A percentile compares a stretch with the other conserved stretches of the same genome.
Evolutionary conservation across 1,139 yeast genomes (phyloP).

Genomic region (Lodderomyces jiufengensis): DNA sequence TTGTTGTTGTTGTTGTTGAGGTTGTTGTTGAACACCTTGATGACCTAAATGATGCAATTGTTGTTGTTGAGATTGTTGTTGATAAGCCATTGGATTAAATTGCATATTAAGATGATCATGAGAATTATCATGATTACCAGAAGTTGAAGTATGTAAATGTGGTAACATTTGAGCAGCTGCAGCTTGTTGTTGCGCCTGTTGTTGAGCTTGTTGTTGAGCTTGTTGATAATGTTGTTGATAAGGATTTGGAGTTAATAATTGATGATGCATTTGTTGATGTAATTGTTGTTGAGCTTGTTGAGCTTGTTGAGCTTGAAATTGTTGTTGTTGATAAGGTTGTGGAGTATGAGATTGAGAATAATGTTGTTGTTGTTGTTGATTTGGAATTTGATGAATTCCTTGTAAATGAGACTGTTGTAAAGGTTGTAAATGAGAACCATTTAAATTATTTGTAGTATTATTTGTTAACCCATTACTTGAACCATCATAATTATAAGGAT

Average conservation of each 20-base stretch:
- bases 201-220: slow-evolving; percentile 9
- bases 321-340: slow-evolving; percentile 12
- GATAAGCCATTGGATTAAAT: slow-evolving; percentile 20
- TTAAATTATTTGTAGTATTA: slow-evolving; percentile 1
- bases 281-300: slow-evolving; percentile 11
- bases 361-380: slow-evolving; percentile 3
- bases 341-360: slow-evolving; percentile 8
- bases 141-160: slow-evolving; percentile 12
- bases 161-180: slow-evolving; percentile 4
- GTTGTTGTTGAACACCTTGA: slow-evolving; percentile 12
- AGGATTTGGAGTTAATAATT: slow-evolving; percentile 5
- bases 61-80: slow-evolving; percentile 17
- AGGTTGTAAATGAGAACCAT: slow-evolving; percentile 6
- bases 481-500: too few species aligned
- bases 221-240: slow-evolving; percentile 12
- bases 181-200: slow-evolving; percentile 9
- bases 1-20: slow-evolving; percentile 8
- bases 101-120: slow-evolving; percentile 22
- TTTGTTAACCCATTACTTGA: too few species aligned
- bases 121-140: slow-evolving; percentile 7
- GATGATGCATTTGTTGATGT: slow-evolving; percentile 11
- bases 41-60: slow-evolving; percentile 14
- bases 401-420: slow-evolving; percentile 8
- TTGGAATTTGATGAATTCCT: slow-evolving; percentile 3
- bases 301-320: slow-evolving; percentile 10